These are phyloP conservation scores for Elsinoe ampelina DNA, from an alignment of 2,329 filamentous ascomycete species.

Conservation along the genomic window DNA sequence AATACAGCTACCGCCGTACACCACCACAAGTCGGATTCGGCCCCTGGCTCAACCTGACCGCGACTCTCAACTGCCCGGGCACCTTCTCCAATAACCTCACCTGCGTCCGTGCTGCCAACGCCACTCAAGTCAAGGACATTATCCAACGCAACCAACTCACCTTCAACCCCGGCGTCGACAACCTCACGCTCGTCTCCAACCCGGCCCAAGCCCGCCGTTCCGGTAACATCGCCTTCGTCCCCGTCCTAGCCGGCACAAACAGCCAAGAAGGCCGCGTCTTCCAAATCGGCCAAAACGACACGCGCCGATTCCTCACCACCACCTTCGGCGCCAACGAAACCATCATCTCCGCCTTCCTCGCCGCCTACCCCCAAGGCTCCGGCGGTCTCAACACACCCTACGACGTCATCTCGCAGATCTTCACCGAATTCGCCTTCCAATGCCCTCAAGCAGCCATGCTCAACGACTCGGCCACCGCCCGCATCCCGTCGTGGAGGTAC, in stretches of 20 bases:
- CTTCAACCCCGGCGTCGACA: constrained; percentile 27
- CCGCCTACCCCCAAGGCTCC: constrained; percentile 23
- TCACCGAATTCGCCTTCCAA: constrained; percentile 24
- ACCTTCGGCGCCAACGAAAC: constrained; percentile 19
- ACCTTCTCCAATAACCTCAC: constrained; percentile 21
- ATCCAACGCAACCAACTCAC: constrained; percentile 24
- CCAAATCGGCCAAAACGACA: constrained; percentile 22
- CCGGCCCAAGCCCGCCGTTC: constrained; percentile 21
- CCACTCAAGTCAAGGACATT: constrained; percentile 24
- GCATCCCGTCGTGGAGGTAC: constrained; percentile 30
- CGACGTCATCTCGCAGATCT: constrained; percentile 23
- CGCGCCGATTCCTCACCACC: constrained; percentile 18
- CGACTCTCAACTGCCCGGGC: constrained; percentile 23
- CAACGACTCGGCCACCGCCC: constrained; percentile 23
- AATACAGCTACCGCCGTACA: constrained; percentile 21
- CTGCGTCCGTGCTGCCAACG: constrained; percentile 26
- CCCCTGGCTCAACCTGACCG: constrained; percentile 22
- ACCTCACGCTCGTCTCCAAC: constrained; percentile 25
- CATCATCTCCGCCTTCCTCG: constrained; percentile 20
- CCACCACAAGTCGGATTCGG: constrained; percentile 14
- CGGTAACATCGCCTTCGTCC: constrained; percentile 28
- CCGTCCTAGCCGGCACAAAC: constrained; percentile 28
- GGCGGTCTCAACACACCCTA: constrained; percentile 19
- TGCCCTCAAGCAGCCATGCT: constrained; percentile 23
- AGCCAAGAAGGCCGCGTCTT: constrained; percentile 30